Conservation (phyloP, 2,329 filamentous ascomycete species). For the Fonsecaea erecta region DNA sequence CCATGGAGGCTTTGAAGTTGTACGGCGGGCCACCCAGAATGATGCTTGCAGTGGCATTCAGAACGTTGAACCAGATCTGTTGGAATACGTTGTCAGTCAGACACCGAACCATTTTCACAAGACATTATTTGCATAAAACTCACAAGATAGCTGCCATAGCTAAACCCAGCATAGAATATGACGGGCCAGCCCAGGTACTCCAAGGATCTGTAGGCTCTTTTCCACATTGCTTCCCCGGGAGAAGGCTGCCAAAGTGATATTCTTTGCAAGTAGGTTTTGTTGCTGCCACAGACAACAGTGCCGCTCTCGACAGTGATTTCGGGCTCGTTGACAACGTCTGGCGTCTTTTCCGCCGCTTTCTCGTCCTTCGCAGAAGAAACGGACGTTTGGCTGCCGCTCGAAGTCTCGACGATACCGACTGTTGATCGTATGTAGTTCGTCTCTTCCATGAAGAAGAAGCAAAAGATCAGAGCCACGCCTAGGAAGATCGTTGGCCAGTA, state of each 20-base stretch:
- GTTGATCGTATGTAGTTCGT: slow-evolving; percentile 28
- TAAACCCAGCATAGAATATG: slow-evolving; percentile 49
- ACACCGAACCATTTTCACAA: not conserved
- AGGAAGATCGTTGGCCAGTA: slow-evolving; percentile 29
- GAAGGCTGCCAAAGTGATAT: slow-evolving; percentile 28
- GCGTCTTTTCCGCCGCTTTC: slow-evolving; percentile 9
- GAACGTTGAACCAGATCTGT: slow-evolving; percentile 50
- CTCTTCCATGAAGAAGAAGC: slow-evolving; percentile 36
- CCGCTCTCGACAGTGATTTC: slow-evolving; percentile 16
- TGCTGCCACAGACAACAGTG: slow-evolving; percentile 6
- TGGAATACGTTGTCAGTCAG: slow-evolving; percentile 10
- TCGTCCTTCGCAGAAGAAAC: slow-evolving; percentile 5
- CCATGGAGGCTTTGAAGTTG: slow-evolving; percentile 46
- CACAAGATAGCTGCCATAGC: slow-evolving; percentile 47
- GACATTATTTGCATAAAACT: not conserved
- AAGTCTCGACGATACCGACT: slow-evolving; percentile 20
- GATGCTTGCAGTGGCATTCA: slow-evolving; percentile 49
- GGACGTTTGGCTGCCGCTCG: slow-evolving; percentile 21
- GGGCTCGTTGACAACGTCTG: slow-evolving; percentile 2
- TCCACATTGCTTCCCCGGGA: slow-evolving; percentile 22
- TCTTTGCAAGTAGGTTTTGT: slow-evolving; percentile 30
- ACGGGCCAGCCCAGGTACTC: slow-evolving; percentile 43
- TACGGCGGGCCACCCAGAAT: slow-evolving; percentile 47
- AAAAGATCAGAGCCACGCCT: slow-evolving; percentile 25
- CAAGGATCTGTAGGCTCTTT: slow-evolving; percentile 29